Conservation (phyloP, 2,329 filamentous ascomycete genomes). For the Niveomyces coronatus region DNA sequence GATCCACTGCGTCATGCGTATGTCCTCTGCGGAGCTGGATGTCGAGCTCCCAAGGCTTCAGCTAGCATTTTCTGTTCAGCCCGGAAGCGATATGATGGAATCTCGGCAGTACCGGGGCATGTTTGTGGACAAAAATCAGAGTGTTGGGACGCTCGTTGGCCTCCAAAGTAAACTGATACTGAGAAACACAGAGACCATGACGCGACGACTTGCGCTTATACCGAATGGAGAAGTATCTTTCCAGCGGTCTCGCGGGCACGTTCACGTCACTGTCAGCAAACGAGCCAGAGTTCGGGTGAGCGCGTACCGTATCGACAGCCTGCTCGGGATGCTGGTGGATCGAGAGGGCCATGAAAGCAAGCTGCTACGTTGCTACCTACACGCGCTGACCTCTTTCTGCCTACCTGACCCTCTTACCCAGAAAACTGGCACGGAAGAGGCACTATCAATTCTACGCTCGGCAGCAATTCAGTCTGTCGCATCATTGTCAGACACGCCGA, state of each 20-base stretch:
- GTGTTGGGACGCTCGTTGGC: conserved; percentile 37
- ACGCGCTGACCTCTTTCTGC: conserved; percentile 41
- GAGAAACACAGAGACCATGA: not conserved
- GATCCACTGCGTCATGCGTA: not conserved
- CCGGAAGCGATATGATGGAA: conserved; percentile 18
- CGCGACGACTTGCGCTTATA: not conserved
- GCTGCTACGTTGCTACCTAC: conserved; percentile 37
- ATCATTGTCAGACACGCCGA: not conserved
- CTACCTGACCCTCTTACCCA: conserved; percentile 29
- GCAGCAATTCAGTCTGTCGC: conserved; percentile 26
- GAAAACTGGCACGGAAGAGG: conserved; percentile 26
- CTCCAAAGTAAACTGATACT: conserved; percentile 40
- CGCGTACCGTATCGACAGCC: conserved; percentile 34
- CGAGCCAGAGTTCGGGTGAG: conserved; percentile 18
- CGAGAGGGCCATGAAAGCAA: conserved; percentile 43
- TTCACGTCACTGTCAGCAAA: not conserved
- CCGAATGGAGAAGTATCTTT: not conserved
- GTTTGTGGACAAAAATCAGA: conserved; percentile 35
- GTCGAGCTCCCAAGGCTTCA: conserved; percentile 36
- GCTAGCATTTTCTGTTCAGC: conserved; percentile 33
- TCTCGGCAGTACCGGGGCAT: conserved; percentile 42
- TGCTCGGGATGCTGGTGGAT: conserved; percentile 38
- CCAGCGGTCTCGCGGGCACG: not conserved
- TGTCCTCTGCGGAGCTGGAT: conserved; percentile 16
- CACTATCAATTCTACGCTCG: conserved; percentile 34